A percentile compares a stretch with the other conserved stretches of the same genome.
phyloP scores from a whole-genome alignment of 73 alveolate species.

The Stentor coeruleus region DNA sequence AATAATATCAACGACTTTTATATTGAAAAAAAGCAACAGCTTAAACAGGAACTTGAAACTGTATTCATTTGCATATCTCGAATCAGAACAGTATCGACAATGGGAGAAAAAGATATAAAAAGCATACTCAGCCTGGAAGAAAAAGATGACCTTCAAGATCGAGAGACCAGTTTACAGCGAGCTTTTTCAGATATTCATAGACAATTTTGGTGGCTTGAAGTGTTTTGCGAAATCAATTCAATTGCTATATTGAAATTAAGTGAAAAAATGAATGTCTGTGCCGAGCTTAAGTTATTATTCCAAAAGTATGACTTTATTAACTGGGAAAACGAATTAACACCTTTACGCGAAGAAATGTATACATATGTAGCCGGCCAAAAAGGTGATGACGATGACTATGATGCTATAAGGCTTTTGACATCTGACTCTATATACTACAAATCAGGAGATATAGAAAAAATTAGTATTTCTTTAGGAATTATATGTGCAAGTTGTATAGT shows the following conservation, averaged over 20 bases:
- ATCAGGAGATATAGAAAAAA: not conserved
- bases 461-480: constrained; percentile 2
- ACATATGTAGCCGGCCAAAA: not conserved
- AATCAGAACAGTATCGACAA: constrained; percentile 13
- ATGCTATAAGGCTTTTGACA: not conserved
- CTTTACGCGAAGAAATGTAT: not conserved
- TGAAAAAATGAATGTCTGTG: not conserved
- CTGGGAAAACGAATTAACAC: not conserved
- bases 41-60: not conserved
- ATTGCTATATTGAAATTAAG: not conserved
- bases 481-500: not conserved
- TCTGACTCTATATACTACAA: not conserved
- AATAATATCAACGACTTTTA: not conserved
- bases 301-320: not conserved
- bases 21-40: not conserved
- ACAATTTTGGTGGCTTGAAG: constrained; percentile 24
- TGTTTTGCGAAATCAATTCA: not conserved
- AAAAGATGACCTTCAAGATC: constrained; percentile 4
- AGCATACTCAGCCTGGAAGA: constrained; percentile 9
- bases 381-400: not conserved
- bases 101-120: constrained; percentile 4
- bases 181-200: constrained; percentile 15
- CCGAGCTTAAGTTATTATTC: not conserved
- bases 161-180: not conserved
- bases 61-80: not conserved